These are phyloP conservation scores for Sedum album DNA, from an alignment of 164 flowering plant species.

Conservation along the genomic window DNA sequence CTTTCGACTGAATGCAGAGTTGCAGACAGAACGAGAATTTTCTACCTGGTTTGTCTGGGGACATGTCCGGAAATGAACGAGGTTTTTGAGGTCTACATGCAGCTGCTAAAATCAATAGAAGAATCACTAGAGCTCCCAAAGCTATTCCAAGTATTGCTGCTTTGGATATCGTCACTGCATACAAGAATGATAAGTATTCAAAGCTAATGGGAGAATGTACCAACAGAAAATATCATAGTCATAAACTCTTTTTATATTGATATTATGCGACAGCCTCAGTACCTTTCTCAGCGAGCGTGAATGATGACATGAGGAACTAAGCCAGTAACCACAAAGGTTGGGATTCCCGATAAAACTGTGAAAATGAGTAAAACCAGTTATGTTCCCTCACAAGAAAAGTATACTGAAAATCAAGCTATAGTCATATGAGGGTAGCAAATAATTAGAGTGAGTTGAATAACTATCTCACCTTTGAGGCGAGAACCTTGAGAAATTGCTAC, in stretches of 20 bases:
- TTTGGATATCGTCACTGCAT: conserved; percentile 82
- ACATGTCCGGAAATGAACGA: conserved; percentile 45
- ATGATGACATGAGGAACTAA: conserved; percentile 47
- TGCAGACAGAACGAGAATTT: neutral
- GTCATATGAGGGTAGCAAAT: neutral
- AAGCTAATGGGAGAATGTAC: neutral
- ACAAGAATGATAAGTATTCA: neutral
- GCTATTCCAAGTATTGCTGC: conserved; percentile 90
- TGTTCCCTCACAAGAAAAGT: neutral
- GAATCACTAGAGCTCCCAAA: conserved; percentile 68
- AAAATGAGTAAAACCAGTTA: neutral
- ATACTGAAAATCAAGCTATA: neutral
- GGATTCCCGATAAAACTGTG: conserved; percentile 80
- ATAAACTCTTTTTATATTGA: neutral
- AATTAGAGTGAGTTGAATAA: neutral
- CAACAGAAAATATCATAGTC: neutral
- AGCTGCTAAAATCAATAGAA: conserved; percentile 78
- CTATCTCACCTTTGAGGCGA: conserved; percentile 58
- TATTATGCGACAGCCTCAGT: neutral
- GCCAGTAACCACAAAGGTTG: conserved; percentile 80
- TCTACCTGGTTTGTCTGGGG: conserved; percentile 78
- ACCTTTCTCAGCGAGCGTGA: conserved; percentile 64
- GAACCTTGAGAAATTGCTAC: conserved; percentile 84
- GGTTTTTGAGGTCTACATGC: conserved; percentile 66
- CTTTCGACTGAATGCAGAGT: neutral